Evolutionary conservation across 805 yeast species (phyloP).

Genomic region (Starmera pachycereana): DNA sequence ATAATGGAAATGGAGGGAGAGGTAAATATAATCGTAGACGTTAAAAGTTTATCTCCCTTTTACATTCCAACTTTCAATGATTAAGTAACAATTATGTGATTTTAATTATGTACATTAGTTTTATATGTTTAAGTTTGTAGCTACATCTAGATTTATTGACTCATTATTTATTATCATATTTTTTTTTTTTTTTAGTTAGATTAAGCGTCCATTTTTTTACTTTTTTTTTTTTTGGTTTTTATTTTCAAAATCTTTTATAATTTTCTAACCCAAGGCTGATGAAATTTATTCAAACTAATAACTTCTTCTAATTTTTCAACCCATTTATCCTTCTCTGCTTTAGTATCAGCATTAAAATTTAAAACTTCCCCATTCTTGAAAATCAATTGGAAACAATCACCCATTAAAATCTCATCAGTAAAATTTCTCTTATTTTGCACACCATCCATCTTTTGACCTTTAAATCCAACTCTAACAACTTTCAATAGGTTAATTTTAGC

Average conservation of each 20-base stretch:
- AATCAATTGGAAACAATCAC: slow-evolving; percentile 63
- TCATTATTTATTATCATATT: too few relatives aligned
- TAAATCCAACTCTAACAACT: slow-evolving; percentile 32
- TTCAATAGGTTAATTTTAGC: slow-evolving; percentile 69
- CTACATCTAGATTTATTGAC: too few relatives aligned
- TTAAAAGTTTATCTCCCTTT: too few relatives aligned
- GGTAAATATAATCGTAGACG: too few relatives aligned
- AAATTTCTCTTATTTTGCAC: slow-evolving; percentile 41
- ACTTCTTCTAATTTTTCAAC: slow-evolving; percentile 44
- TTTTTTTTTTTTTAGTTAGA: too few relatives aligned
- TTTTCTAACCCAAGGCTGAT: slow-evolving; percentile 47
- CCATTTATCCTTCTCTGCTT: slow-evolving; percentile 57
- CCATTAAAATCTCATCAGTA: slow-evolving; percentile 60
- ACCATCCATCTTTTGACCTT: slow-evolving; percentile 17
- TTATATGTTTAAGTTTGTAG: too few relatives aligned
- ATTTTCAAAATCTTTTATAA: too few relatives aligned
- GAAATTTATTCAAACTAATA: slow-evolving; percentile 42
- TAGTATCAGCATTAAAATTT: slow-evolving; percentile 76
- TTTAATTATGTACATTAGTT: too few relatives aligned
- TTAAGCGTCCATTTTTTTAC: too few relatives aligned
- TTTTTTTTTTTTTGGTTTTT: too few relatives aligned
- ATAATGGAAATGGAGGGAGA: neutral
- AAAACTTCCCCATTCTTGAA: slow-evolving; percentile 77
- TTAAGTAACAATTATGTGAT: too few relatives aligned
- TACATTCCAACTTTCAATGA: too few relatives aligned